phyloP scores from a whole-genome alignment of 2,329 filamentous ascomycete genomes.

The Diaporthe citri region DNA sequence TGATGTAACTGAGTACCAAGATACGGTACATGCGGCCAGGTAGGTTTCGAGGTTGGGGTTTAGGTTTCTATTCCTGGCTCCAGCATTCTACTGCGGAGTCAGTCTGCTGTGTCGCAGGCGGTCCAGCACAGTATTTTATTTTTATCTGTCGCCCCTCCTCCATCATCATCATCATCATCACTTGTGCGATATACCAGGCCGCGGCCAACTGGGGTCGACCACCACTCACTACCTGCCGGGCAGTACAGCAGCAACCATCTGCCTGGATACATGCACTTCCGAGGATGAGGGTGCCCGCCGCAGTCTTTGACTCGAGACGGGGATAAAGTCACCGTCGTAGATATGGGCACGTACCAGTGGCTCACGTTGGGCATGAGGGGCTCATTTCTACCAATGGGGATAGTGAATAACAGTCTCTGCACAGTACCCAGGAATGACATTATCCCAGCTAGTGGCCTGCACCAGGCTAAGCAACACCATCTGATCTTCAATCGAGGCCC shows the following conservation, averaged over 20 bases:
- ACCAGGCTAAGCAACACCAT: slow-evolving; percentile 17
- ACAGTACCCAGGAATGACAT: slow-evolving; percentile 2
- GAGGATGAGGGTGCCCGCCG: background rate
- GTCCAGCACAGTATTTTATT: background rate
- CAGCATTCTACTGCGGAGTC: background rate
- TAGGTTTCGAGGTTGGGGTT: background rate
- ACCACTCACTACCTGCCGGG: too few species aligned
- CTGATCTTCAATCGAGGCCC: slow-evolving; percentile 9
- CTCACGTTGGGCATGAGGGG: slow-evolving; percentile 7
- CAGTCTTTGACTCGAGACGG: background rate
- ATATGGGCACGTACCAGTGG: background rate
- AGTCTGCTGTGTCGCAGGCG: background rate
- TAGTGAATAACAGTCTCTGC: background rate
- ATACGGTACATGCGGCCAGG: background rate
- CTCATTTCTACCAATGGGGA: background rate
- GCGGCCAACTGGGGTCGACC: background rate
- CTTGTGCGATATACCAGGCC: background rate
- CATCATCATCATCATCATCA: background rate
- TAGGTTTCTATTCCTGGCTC: slow-evolving; percentile 25
- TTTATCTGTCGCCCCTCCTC: background rate
- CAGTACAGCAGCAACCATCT: background rate
- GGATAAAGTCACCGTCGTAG: background rate
- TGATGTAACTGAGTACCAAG: background rate
- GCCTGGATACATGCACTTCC: background rate
- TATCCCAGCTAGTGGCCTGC: slow-evolving; percentile 6